These are phyloP conservation scores for Pseudofabraea citricarpa DNA, from an alignment of 2,329 filamentous ascomycete genomes.

Conservation along the genomic window DNA sequence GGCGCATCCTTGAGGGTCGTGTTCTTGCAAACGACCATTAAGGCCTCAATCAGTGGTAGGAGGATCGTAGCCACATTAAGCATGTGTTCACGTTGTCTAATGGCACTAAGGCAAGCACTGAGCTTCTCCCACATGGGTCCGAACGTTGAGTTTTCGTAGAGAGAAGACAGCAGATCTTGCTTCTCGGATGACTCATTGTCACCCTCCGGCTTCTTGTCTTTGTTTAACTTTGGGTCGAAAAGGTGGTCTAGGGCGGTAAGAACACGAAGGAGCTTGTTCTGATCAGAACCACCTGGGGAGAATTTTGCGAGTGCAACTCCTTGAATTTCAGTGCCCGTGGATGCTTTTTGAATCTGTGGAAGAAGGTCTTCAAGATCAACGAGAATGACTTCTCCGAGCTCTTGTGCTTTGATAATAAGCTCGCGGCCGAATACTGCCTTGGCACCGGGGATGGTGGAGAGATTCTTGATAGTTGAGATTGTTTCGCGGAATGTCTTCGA, in stretches of 20 bases:
- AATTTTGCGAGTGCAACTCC: slow-evolving; percentile 92
- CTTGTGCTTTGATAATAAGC: slow-evolving; percentile 80
- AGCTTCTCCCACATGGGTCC: slow-evolving; percentile 88
- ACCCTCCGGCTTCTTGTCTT: slow-evolving; percentile 39
- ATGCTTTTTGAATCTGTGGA: slow-evolving; percentile 79
- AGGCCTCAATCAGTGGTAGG: slow-evolving; percentile 85
- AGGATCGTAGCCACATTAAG: slow-evolving; percentile 96
- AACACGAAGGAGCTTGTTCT: slow-evolving; percentile 90
- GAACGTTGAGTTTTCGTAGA: slow-evolving; percentile 91
- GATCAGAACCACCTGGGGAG: slow-evolving; percentile 90
- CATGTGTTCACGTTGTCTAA: slow-evolving; percentile 90
- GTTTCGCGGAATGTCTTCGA: slow-evolving; percentile 98
- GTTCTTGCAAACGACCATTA: slow-evolving; percentile 99
- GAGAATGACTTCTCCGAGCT: slow-evolving; percentile 79
- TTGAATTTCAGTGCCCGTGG: slow-evolving; percentile 90
- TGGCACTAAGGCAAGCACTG: slow-evolving; percentile 81
- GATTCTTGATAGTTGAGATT: slow-evolving; percentile 95
- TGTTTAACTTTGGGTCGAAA: slow-evolving; percentile 72
- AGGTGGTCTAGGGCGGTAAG: slow-evolving; percentile 93
- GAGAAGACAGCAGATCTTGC: slow-evolving; percentile 76
- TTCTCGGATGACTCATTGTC: slow-evolving; percentile 59
- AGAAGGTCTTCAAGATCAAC: slow-evolving; percentile 79
- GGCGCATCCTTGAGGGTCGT: slow-evolving; percentile 52
- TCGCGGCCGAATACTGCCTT: slow-evolving; percentile 91
- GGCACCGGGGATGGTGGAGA: slow-evolving; percentile 86